Base-by-base conservation (phyloP, 352 stramenopile genomes). In the Pythium grandisporangium region DNA sequence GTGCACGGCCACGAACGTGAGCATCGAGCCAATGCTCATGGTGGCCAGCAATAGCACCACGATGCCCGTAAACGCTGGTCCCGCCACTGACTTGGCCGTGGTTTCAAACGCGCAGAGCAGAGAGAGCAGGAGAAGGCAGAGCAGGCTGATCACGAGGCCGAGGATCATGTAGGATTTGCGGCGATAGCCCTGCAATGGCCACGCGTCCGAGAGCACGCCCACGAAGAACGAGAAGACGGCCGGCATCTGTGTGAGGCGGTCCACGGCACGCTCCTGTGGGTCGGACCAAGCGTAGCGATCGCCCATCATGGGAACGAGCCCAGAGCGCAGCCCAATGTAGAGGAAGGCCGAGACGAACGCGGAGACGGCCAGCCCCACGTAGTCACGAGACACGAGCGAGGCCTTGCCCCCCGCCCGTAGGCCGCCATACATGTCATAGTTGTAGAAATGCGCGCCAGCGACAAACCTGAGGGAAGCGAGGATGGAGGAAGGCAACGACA, bases 171-270 rank as follows among this genome's bases (percentile, higher is more conserved):
- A 85, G n/a, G 66, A 54, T 48, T 76, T 78, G 12, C 69, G 48
- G 14, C 61, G 70, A 30, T 65, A 64, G 16, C 69, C 63, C 41
- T 51, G 4, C 42, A 96, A 84, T 5, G 85, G 83, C 26, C 77
- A 57, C 24, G 75, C 69, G 50, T 96, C 85, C 12, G 67, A 88
- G 12, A 95, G 22, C 25, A 95, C 64, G n/a, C 83, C 85, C 42
- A 92, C 67, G 32, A 94, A 70, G 25, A 95, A 79, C 33, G 75
- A 78, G 19, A 94, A 69, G 11, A 62, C 83, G 55, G 77, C 93
- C 10, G 83, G 83, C 29, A 95, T 12, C 36, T 42, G 17, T 17
- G 27, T 21, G 36, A 42, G 36, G 14, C 36, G 36, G 7, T 42
- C 17, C 11, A 38, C 33, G 33, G 33, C 33, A n/a, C n/a, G n/a